Evolutionary conservation across 2,329 filamentous ascomycete genomes (phyloP).

Genomic region (Mycosphaerelloides madeirae): DNA sequence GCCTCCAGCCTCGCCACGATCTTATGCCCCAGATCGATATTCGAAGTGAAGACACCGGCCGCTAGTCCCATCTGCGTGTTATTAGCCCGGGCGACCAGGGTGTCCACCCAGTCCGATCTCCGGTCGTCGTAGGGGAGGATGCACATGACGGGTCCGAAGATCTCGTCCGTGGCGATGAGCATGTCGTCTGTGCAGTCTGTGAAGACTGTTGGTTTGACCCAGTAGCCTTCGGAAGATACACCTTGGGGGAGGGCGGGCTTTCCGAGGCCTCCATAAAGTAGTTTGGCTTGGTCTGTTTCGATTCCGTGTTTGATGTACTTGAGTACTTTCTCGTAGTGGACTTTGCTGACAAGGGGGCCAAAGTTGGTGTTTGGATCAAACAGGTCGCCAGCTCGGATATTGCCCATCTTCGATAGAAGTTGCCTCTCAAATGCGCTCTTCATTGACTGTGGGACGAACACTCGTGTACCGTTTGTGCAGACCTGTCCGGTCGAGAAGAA

Average conservation of each 20-base stretch:
- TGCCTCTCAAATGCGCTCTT: slow-evolving; percentile 64
- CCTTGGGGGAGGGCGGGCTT: slow-evolving; percentile 49
- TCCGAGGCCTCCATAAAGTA: slow-evolving; percentile 67
- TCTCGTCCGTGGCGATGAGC: slow-evolving; percentile 75
- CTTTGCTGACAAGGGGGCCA: slow-evolving; percentile 71
- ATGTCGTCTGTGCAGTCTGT: slow-evolving; percentile 79
- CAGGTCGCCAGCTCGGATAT: slow-evolving; percentile 67
- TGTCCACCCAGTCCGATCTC: slow-evolving; percentile 51
- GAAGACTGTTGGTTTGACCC: slow-evolving; percentile 80
- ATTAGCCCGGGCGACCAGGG: slow-evolving; percentile 70
- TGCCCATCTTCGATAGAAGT: slow-evolving; percentile 64
- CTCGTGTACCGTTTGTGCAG: slow-evolving; percentile 86
- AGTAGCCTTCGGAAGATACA: slow-evolving; percentile 62
- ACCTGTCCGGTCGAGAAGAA: slow-evolving; percentile 90
- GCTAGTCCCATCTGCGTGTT: slow-evolving; percentile 72
- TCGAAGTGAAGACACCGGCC: slow-evolving; percentile 74
- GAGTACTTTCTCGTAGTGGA: slow-evolving; percentile 73
- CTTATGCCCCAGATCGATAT: slow-evolving; percentile 68
- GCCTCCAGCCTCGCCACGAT: slow-evolving; percentile 69
- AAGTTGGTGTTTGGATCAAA: slow-evolving; percentile 72
- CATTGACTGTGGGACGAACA: slow-evolving; percentile 68
- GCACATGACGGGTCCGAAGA: slow-evolving; percentile 83
- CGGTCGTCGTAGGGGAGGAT: slow-evolving; percentile 63
- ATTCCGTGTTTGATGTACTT: slow-evolving; percentile 72
- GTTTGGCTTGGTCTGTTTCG: slow-evolving; percentile 64